Evolutionary conservation across 768 basidiomycete genomes (phyloP).

Genomic region (Inosperma sp.): DNA sequence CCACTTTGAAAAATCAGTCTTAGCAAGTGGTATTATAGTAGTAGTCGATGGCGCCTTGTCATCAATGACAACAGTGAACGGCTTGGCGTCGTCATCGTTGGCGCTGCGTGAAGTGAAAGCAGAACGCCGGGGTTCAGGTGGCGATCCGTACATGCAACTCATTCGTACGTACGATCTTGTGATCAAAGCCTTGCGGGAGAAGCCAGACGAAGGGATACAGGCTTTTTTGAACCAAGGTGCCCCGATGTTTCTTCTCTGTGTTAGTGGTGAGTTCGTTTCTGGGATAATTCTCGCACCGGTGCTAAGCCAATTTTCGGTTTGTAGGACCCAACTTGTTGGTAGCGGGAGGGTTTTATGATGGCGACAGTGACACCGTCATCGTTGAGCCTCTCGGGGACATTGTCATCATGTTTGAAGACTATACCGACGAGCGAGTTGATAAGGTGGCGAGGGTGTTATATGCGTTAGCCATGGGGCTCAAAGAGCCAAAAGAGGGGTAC

Average conservation of each 20-base stretch:
- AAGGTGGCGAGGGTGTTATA: neutral
- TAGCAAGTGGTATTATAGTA: neutral
- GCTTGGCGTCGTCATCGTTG: too few species aligned
- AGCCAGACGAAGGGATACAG: neutral
- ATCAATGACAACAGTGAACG: neutral
- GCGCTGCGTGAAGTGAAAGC: neutral
- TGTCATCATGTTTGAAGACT: conserved; percentile 2
- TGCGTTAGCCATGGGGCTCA: neutral
- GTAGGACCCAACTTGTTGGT: neutral
- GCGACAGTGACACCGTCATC: neutral
- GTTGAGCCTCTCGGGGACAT: conserved; percentile 1
- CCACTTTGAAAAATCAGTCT: neutral
- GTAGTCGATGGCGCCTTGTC: neutral
- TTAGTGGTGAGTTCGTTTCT: neutral
- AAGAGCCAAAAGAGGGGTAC: conserved; percentile 4
- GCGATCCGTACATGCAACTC: conserved; percentile 3
- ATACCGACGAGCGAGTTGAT: neutral
- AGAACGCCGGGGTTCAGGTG: neutral
- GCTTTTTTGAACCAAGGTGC: conserved; percentile 4
- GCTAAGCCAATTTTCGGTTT: neutral
- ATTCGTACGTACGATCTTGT: neutral
- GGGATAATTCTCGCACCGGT: neutral
- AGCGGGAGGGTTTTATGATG: conserved; percentile 4
- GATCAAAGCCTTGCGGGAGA: neutral
- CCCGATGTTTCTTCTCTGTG: conserved; percentile 9